phyloP scores from a whole-genome alignment of 768 basidiomycete species.

The Polyporus arcularius region DNA sequence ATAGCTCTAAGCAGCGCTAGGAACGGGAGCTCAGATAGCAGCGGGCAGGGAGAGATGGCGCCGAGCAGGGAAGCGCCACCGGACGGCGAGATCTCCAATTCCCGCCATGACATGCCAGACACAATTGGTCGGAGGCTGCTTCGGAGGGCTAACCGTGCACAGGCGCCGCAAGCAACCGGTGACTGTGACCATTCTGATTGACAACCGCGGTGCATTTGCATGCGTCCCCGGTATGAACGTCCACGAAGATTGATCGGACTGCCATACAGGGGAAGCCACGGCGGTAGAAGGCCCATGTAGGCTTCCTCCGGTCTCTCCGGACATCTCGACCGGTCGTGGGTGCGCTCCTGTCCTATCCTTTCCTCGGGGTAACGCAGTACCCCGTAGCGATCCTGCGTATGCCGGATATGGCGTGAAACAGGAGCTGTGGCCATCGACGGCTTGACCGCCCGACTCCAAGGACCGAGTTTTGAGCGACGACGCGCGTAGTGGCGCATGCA shows the following conservation, averaged over 20 bases:
- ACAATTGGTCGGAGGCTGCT: no score
- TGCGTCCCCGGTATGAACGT: background rate
- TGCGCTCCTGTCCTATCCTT: background rate
- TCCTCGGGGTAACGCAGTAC: background rate
- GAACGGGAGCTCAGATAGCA: background rate
- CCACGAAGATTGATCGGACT: background rate
- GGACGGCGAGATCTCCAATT: background rate
- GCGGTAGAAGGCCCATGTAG: background rate
- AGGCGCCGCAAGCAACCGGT: background rate
- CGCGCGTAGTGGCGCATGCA: background rate
- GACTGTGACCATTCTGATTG: background rate
- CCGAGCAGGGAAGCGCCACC: background rate
- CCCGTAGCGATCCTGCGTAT: background rate
- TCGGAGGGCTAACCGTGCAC: background rate
- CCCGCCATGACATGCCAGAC: background rate
- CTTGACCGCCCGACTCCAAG: background rate
- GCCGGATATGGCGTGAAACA: background rate
- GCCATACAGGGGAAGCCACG: background rate
- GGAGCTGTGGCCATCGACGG: background rate
- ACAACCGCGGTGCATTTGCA: background rate
- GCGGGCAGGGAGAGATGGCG: background rate
- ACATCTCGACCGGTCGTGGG: background rate
- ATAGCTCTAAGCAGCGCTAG: background rate
- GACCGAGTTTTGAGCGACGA: background rate
- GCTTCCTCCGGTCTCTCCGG: background rate